Percentiles rank a stretch among this genome's conserved stretches.
These are phyloP conservation scores for Austroboletus novae-zelandiae DNA, from an alignment of 1,284 basidiomycete species.

Conservation along the genomic window DNA sequence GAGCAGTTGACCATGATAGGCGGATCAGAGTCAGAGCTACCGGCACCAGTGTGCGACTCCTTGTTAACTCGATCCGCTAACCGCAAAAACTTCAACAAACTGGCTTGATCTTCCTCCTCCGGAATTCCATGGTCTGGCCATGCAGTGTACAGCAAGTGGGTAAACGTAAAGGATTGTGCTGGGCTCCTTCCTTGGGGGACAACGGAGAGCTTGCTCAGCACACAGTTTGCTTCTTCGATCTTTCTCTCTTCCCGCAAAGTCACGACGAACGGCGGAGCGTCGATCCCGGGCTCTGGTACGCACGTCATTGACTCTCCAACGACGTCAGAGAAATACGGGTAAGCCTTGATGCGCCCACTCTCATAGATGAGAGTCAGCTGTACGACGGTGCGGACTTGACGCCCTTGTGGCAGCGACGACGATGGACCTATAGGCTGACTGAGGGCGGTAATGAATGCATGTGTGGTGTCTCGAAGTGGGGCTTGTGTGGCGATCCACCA, in stretches of 20 bases:
- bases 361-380: slow-evolving; percentile 75
- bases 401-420: slow-evolving; percentile 22
- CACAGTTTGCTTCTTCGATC: slow-evolving; percentile 55
- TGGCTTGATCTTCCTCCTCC: slow-evolving; percentile 49
- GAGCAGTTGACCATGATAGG: slow-evolving; percentile 85
- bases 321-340: slow-evolving; percentile 66
- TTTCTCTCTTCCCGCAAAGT: slow-evolving; percentile 46
- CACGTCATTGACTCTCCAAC: slow-evolving; percentile 56
- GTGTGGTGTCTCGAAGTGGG: slow-evolving; percentile 64
- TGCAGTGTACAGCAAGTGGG: slow-evolving; percentile 68
- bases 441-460: slow-evolving; percentile 73
- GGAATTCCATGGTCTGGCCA: slow-evolving; percentile 88
- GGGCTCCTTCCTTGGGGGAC: slow-evolving; percentile 23
- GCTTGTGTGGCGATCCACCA: slow-evolving; percentile 87
- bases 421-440: slow-evolving; percentile 48
- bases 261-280: slow-evolving; percentile 48
- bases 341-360: slow-evolving; percentile 64
- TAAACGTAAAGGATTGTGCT: slow-evolving; percentile 49
- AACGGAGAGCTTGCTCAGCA: slow-evolving; percentile 53
- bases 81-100: slow-evolving; percentile 58
- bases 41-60: slow-evolving; percentile 30
- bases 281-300: slow-evolving; percentile 42
- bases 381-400: slow-evolving; percentile 67
- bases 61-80: slow-evolving; percentile 63
- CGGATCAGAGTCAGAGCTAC: slow-evolving; percentile 53